phyloP scores from a whole-genome alignment of 2,329 filamentous ascomycete species.

The Tolypocladium amazonense region DNA sequence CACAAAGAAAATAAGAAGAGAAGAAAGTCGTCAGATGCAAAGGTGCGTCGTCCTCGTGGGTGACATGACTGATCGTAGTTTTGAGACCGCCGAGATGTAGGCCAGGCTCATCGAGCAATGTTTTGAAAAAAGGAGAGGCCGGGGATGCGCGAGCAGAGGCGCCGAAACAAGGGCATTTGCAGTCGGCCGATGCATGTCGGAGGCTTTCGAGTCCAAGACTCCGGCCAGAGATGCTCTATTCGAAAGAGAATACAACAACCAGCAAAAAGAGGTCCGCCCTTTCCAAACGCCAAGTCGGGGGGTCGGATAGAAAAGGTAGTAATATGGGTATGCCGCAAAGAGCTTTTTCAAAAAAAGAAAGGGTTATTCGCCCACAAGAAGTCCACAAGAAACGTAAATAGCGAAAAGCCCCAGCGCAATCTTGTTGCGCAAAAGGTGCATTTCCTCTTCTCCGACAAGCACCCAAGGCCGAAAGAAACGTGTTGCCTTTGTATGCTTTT shows the following conservation, averaged over 20 bases:
- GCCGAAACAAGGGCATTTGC: neutral
- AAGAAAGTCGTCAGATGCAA: slow-evolving; percentile 12
- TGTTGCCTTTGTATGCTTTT: neutral
- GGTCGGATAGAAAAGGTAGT: neutral
- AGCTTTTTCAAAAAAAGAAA: neutral
- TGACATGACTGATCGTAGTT: neutral
- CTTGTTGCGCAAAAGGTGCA: neutral
- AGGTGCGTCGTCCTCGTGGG: slow-evolving; percentile 1
- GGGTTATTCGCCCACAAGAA: neutral
- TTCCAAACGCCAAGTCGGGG: neutral
- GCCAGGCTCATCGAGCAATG: neutral
- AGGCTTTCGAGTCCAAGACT: neutral
- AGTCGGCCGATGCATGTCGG: neutral
- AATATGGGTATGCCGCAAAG: neutral
- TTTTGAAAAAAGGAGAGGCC: slow-evolving; percentile 1
- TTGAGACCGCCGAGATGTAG: neutral
- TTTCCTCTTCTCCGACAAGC: neutral
- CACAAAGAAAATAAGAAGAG: slow-evolving; percentile 4
- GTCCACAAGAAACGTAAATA: neutral
- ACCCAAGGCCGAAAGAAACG: neutral
- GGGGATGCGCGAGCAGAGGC: neutral
- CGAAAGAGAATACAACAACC: slow-evolving; percentile 6
- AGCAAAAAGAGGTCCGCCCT: neutral
- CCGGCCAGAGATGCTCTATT: neutral
- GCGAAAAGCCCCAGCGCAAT: neutral